Base-by-base conservation (phyloP, 2,329 filamentous ascomycete species). In the Thelonectria discophora region DNA sequence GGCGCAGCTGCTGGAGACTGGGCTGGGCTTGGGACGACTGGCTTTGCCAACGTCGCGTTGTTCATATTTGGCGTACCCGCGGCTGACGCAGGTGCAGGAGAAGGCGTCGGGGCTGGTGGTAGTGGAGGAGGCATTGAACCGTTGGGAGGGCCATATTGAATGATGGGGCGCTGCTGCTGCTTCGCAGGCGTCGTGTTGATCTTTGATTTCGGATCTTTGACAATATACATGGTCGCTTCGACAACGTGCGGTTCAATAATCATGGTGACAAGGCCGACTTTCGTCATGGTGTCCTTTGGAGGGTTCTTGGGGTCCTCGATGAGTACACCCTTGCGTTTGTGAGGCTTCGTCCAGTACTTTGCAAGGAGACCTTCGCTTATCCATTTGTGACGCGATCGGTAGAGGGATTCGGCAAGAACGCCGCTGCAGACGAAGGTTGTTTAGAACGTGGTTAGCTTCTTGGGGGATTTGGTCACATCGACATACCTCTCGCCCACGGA, bases 171-270 rank as follows among this genome's bases (percentile, higher is more conserved):
- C 61, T 64, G 59, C 39, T 57, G 69, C 51, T 61, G 67, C 67
- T 65, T 70, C 72, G 67, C 34, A 13, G 34, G 20, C n/a, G 49
- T 62, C 20, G 32, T 77, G 62, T 76, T 78, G 21, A 78, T 76
- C 39, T 79, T 76, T 21, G 72, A 81, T 65, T 86, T 87, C 8
- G 84, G 81, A 55, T 90, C 88, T 71, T 91, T 90, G 60, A 93
- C 87, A 18, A 86, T 84, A 72, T 84, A 93, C 80, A 93, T 86
- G 48, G 86, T 89, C 15, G 90, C 91, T 67, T 93, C 90, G 68
- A 95, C 87, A 45, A 91, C 86, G 73, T 95, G 91, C 46, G 92
- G 92, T 75, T 94, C 92, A 62, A 94, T 87, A 20, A 87, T 90
- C 64, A 96, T 87, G 34, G 88, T 88, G 64, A 91, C 88, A 67